A percentile compares a stretch with the other conserved stretches of the same genome.
phyloP scores from a whole-genome alignment of 352 stramenopile species.

The Phytophthora constricta region DNA sequence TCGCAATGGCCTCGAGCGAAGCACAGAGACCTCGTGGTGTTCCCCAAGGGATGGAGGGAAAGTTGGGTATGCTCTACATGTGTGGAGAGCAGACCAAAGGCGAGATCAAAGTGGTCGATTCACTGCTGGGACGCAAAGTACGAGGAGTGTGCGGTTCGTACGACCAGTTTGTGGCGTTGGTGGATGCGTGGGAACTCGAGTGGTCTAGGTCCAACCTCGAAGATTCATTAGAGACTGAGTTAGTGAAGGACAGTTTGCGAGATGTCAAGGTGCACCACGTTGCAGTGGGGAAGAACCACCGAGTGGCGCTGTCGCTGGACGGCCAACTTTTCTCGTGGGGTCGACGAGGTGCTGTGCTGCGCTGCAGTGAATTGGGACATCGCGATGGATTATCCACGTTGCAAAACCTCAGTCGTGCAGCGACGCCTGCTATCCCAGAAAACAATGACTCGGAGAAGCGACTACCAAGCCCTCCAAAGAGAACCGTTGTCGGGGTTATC shows the following conservation, averaged over 20 bases:
- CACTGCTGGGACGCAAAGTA: slow-evolving; percentile 54
- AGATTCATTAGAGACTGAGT: slow-evolving; percentile 39
- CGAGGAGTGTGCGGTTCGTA: slow-evolving; percentile 57
- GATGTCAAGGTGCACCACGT: slow-evolving; percentile 62
- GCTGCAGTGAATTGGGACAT: slow-evolving; percentile 55
- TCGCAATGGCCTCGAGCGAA: not conserved
- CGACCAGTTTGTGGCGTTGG: slow-evolving; percentile 56
- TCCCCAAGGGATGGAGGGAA: slow-evolving; percentile 37
- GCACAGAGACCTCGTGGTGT: not conserved
- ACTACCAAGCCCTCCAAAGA: not conserved
- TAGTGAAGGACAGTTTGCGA: slow-evolving; percentile 41
- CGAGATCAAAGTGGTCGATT: slow-evolving; percentile 30
- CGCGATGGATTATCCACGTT: slow-evolving; percentile 18
- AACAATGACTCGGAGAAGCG: slow-evolving; percentile 17
- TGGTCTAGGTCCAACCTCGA: slow-evolving; percentile 33
- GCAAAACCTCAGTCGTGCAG: slow-evolving; percentile 14
- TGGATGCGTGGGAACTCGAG: slow-evolving; percentile 61
- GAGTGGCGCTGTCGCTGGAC: slow-evolving; percentile 62
- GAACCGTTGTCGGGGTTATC: slow-evolving; percentile 8
- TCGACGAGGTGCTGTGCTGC: slow-evolving; percentile 27
- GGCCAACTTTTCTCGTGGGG: slow-evolving; percentile 75
- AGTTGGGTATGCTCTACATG: slow-evolving; percentile 56
- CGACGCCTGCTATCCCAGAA: slow-evolving; percentile 26
- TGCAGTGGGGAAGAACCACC: slow-evolving; percentile 61
- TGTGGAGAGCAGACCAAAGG: slow-evolving; percentile 49